These are phyloP conservation scores for Solanum aculeatissimum DNA, from an alignment of 305 asterid species.

Conservation along the genomic window DNA sequence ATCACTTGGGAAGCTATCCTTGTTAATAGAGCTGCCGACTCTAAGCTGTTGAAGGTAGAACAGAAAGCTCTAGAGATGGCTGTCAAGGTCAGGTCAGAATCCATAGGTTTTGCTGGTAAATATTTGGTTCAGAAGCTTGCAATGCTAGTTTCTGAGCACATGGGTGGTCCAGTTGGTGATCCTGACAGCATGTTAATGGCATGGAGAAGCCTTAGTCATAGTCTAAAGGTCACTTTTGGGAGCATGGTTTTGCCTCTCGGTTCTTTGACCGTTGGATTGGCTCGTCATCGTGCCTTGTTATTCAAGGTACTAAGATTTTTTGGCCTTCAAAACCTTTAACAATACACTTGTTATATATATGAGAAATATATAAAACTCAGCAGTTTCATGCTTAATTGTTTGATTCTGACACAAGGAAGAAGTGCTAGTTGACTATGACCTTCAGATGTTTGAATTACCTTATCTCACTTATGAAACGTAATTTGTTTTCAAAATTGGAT, in stretches of 20 bases:
- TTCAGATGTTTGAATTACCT: background rate
- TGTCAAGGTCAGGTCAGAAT: slow-evolving; percentile 35
- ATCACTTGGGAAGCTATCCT: slow-evolving; percentile 87
- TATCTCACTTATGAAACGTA: background rate
- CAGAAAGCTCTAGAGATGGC: slow-evolving; percentile 59
- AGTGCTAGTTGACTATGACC: background rate
- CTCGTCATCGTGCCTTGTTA: slow-evolving; percentile 93
- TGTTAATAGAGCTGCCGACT: slow-evolving; percentile 66
- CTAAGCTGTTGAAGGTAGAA: slow-evolving; percentile 68
- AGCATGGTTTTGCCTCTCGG: slow-evolving; percentile 97
- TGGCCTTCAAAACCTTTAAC: background rate
- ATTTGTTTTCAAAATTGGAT: background rate
- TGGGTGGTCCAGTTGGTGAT: slow-evolving; percentile 95
- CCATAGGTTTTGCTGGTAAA: slow-evolving; percentile 20
- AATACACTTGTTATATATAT: background rate
- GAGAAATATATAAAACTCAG: background rate
- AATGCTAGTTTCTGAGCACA: slow-evolving; percentile 61
- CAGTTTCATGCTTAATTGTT: background rate
- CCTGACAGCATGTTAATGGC: slow-evolving; percentile 69
- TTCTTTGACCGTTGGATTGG: slow-evolving; percentile 72
- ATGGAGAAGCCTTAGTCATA: slow-evolving; percentile 62
- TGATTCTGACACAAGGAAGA: background rate
- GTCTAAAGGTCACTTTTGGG: slow-evolving; percentile 50
- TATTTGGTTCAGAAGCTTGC: slow-evolving; percentile 67
- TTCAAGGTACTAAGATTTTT: slow-evolving; percentile 57